A percentile compares a stretch with the other conserved stretches of the same genome.
These are phyloP conservation scores for Kodamaea ohmeri DNA, from an alignment of 1,139 yeast species.

Conservation along the genomic window DNA sequence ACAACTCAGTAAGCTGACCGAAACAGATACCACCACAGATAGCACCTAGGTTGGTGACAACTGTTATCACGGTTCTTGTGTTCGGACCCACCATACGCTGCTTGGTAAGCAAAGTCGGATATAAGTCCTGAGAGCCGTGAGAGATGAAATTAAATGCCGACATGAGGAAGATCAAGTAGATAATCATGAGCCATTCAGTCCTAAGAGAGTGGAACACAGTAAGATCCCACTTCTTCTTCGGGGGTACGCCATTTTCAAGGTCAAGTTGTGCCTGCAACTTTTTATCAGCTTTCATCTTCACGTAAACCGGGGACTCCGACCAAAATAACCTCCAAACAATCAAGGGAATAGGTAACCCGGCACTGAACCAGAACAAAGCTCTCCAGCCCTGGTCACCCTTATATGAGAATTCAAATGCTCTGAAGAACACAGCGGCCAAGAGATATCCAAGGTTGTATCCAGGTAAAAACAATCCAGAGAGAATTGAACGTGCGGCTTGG, in stretches of 20 bases:
- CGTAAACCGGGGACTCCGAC: conserved; percentile 29
- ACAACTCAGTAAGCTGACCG: conserved; percentile 22
- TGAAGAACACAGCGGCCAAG: conserved; percentile 59
- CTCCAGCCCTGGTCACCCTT: conserved; percentile 60
- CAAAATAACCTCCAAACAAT: conserved; percentile 51
- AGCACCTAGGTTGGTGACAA: conserved; percentile 50
- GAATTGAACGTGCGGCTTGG: conserved; percentile 55
- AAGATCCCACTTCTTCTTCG: conserved; percentile 4
- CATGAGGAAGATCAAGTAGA: conserved; percentile 45
- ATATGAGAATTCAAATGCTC: conserved; percentile 53
- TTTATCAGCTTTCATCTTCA: conserved; percentile 12
- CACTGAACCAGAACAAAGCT: conserved; percentile 75
- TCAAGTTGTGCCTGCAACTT: conserved; percentile 1
- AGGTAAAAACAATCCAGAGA: conserved; percentile 68
- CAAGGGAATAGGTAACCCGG: conserved; percentile 63
- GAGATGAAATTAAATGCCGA: conserved; percentile 52
- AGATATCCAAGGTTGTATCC: conserved; percentile 74
- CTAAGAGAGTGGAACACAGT: conserved; percentile 19
- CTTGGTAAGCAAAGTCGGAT: conserved; percentile 44
- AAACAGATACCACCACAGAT: conserved; percentile 43
- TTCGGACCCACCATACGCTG: conserved; percentile 37
- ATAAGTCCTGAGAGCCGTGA: conserved; percentile 56
- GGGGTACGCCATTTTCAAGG: conserved; percentile 4
- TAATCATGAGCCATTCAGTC: conserved; percentile 45
- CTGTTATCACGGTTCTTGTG: conserved; percentile 43